Conservation (phyloP, 1,284 basidiomycete species). For the Paramarasmius palmivorus region DNA sequence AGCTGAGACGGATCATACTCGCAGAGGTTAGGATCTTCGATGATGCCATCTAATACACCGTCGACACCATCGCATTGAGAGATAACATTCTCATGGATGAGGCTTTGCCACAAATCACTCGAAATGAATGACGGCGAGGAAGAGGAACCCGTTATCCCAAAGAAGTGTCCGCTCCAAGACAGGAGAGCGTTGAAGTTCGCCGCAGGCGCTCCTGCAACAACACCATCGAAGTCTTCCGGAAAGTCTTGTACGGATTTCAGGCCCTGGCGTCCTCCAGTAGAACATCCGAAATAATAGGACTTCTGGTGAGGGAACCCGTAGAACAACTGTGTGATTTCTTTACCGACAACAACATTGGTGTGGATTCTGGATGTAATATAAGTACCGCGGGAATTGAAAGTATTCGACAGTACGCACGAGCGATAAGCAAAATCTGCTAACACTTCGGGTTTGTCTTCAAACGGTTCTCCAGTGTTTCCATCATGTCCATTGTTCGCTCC, state of each 20-base stretch:
- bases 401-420: constrained; percentile 5
- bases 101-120: constrained; percentile 7
- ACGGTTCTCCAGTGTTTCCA: constrained; percentile 11
- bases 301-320: constrained; percentile 13
- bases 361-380: constrained; percentile 7
- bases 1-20: constrained; percentile 30
- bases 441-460: constrained; percentile 8
- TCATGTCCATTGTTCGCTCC: constrained; percentile 15
- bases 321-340: constrained; percentile 16
- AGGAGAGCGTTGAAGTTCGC: constrained; percentile 13
- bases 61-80: constrained; percentile 29
- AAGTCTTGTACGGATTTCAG: constrained; percentile 18
- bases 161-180: constrained; percentile 9
- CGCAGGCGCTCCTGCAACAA: constrained; percentile 19
- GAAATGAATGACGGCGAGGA: constrained; percentile 11
- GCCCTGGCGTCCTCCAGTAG: constrained; percentile 21
- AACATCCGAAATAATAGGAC: constrained; percentile 22
- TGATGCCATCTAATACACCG: constrained; percentile 33
- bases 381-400: neutral
- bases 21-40: constrained; percentile 33
- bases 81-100: constrained; percentile 16
- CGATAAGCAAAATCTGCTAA: constrained; percentile 13
- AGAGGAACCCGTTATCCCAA: constrained; percentile 2
- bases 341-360: constrained; percentile 15
- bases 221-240: constrained; percentile 22